Conservation (phyloP, 2,329 filamentous ascomycete species). For the Talaromyces atroroseus region DNA sequence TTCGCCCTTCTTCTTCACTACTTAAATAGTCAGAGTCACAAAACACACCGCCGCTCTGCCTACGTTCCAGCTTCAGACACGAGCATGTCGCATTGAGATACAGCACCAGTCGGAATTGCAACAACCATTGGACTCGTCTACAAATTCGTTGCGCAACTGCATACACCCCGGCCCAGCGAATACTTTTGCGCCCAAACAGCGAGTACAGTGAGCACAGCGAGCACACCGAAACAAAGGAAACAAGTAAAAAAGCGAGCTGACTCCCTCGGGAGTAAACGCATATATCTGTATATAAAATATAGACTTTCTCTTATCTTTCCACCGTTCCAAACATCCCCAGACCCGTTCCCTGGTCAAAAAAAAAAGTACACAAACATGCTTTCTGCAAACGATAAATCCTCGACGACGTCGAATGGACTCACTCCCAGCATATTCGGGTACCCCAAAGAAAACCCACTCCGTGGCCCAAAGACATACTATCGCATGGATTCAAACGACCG, state of each 20-base stretch:
- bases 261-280: background rate
- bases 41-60: background rate
- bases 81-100: background rate
- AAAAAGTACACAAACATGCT: constrained; percentile 6
- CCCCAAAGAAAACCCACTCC: background rate
- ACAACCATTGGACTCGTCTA: background rate
- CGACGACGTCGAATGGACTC: constrained; percentile 11
- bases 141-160: background rate
- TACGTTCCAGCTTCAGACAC: background rate
- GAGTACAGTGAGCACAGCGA: too few relatives aligned
- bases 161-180: background rate
- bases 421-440: constrained; percentile 10
- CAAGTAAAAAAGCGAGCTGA: background rate
- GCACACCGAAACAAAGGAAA: background rate
- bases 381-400: constrained; percentile 12
- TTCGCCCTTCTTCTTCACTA: background rate
- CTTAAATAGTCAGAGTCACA: background rate
- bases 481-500: constrained; percentile 4
- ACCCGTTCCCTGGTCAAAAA: background rate
- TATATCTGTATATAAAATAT: background rate
- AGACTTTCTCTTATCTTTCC: background rate
- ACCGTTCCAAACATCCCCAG: background rate
- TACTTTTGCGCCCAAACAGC: background rate
- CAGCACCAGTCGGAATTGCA: constrained; percentile 3
- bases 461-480: constrained; percentile 2